Percentiles rank a stretch among this genome's conserved stretches.
phyloP scores from a whole-genome alignment of 2,329 filamentous ascomycete species.

The Hymenoscyphus fructigenus region DNA sequence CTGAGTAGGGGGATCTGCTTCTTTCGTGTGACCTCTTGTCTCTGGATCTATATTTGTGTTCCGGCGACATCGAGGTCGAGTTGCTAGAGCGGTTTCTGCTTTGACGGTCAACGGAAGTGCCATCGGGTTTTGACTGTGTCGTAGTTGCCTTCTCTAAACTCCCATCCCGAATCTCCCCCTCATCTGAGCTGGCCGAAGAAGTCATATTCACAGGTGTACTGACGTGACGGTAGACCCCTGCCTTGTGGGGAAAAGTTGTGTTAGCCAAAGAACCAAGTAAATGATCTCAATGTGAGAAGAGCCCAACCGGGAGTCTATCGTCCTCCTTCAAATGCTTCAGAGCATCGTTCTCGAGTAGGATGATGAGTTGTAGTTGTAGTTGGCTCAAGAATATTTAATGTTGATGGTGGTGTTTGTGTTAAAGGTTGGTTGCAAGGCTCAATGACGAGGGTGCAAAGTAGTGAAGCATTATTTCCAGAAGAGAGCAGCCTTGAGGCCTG shows the following conservation, averaged over 20 bases:
- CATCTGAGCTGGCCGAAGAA: slow-evolving; percentile 68
- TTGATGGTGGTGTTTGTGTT: not conserved
- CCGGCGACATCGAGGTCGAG: slow-evolving; percentile 38
- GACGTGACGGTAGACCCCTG: slow-evolving; percentile 36
- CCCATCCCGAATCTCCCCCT: slow-evolving; percentile 83
- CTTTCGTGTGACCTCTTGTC: slow-evolving; percentile 45
- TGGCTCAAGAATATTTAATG: not conserved
- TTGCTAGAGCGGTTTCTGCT: slow-evolving; percentile 66
- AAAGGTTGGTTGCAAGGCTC: not conserved
- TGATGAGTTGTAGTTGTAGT: not conserved
- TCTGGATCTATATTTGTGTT: slow-evolving; percentile 46
- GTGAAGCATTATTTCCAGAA: too few relatives aligned
- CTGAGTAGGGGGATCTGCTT: slow-evolving; percentile 55
- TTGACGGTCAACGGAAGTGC: slow-evolving; percentile 87
- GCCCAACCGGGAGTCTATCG: slow-evolving; percentile 41
- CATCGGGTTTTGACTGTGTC: slow-evolving; percentile 72
- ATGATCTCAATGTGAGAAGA: slow-evolving; percentile 39
- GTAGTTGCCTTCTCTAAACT: slow-evolving; percentile 85
- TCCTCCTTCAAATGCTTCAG: slow-evolving; percentile 34
- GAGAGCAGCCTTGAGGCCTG: too few relatives aligned
- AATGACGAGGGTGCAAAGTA: not conserved
- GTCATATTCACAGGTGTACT: slow-evolving; percentile 42
- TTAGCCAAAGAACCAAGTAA: slow-evolving; percentile 40
- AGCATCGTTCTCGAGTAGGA: slow-evolving; percentile 26
- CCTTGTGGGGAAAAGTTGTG: slow-evolving; percentile 34